Evolutionary conservation across 2,329 filamentous ascomycete species (phyloP), one percentile per base, ranked within the genome.

Genomic region (Pezicula radicicola): DNA sequence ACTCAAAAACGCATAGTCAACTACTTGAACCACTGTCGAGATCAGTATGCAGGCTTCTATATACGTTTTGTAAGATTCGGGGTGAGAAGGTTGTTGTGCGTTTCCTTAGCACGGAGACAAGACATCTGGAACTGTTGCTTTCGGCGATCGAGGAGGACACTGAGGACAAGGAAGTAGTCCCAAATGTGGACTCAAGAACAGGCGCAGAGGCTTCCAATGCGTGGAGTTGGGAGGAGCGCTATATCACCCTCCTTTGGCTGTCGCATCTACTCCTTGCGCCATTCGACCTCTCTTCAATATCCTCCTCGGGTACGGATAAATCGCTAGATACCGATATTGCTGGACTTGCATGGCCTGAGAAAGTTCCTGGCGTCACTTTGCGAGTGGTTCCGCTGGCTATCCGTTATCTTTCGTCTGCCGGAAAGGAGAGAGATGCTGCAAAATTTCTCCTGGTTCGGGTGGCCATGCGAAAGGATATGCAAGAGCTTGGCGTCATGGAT

Each of bases 61-160:
- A 97, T 67, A 87, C 87, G 0, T 87, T 99, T 55, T 97, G 91
- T 77, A 99, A 99, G 71, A 87, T 97, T 47, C 83, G 94, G 49
- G 93, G 94, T 21, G 86, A 94, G 66, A 97, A 97, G 70, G 87
- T 99, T 48, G 87, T 99, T 60, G 85, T 91, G 48, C 84, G 90
- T 40, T 97, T 97, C 65, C 75, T 99, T 58, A 93, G 89, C 66
- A 96, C 94, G 58, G 94, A 97, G 68, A 87, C 91, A 2, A 87
- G 81, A 63, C 87, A 92, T 63, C 80, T 99, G 13, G 92, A 96
- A 66, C 79, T 87, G 1, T 78, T 99, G 55, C 76, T 97, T 8
- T 77, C 79, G 2, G 86, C 87, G 15, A 82, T 96, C 40, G 90
- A 95, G 64, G 75, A 79, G 30, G 60, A 59, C 12, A 53, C 48